Base-by-base conservation (phyloP, 2,329 filamentous ascomycete genomes). In the Alternaria burnsii region DNA sequence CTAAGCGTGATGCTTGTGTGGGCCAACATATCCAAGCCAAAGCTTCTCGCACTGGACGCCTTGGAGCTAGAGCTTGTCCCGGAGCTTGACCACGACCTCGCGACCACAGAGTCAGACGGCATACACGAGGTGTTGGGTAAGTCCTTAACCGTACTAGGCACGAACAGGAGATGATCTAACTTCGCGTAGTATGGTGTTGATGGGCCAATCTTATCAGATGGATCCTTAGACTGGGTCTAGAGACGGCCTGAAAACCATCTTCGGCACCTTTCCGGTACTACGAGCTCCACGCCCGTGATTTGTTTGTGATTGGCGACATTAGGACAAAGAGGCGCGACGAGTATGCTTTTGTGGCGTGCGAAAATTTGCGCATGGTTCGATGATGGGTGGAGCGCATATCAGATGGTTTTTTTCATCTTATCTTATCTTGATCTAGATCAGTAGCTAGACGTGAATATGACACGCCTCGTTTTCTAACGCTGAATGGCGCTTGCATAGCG, bases 391-490 rank as follows among this genome's bases (percentile, higher is more conserved):
- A 48, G 52, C 55, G 38, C 55, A 46, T 26, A 5, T 14, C 18
- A 36, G 24, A 40, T 55, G 40, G 26, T 28, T 34, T 53, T 18
- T 18, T 48, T 26, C 20, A 63, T 61, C 43, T 63, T 66, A 66
- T 66, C 58, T 63, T 46, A 66, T 66, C 63, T 63, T 50, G 55
- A 66, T 66, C 63, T 66, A 63, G 61, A 63, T 63, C 51, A 22
- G 44, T 2, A 22, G 28, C 28, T 46, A 46, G 43, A 20, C 28
- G 11, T 12, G 44, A 20, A 20, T 28, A 11, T 18, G 28, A 18
- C 44, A 30, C 26, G n/a, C 16, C 8, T 16, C 8, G 36, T 38
- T n/a, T 47, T 47, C 44, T 11, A 26, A 20, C 44, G 10, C 18
- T 12, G 32, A 16, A 4, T 14, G 9, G 11, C 28, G 12, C 10